A percentile compares a stretch with the other conserved stretches of the same genome.
phyloP scores from a whole-genome alignment of 192 early-diverging fungal genomes.

The Funneliformis mosseae region DNA sequence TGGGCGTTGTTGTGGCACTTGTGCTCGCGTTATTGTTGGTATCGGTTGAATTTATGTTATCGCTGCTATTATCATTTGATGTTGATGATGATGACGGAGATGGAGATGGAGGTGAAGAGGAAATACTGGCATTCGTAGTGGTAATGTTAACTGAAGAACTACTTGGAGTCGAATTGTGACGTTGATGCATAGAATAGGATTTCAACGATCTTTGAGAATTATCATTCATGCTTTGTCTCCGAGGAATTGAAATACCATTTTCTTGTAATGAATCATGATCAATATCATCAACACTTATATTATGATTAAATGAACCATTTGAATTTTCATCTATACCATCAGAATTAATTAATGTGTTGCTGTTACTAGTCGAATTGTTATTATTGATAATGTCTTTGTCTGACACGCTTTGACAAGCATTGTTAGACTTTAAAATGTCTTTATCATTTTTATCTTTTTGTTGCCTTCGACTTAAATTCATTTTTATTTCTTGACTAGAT shows the following conservation, averaged over 20 bases:
- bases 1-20: neutral
- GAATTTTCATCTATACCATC: neutral
- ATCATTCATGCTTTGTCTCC: constrained; percentile 7
- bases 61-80: neutral
- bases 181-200: neutral
- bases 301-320: neutral
- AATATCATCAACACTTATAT: neutral
- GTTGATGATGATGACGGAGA: neutral
- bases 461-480: neutral
- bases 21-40: neutral
- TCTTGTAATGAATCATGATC: neutral
- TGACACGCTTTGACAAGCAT: neutral
- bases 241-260: neutral
- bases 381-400: constrained; percentile 15
- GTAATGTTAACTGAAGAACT: constrained; percentile 7
- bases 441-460: constrained; percentile 21
- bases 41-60: neutral
- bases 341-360: neutral
- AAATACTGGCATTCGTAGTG: constrained; percentile 6
- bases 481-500: constrained; percentile 33
- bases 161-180: neutral
- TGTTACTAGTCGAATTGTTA: neutral
- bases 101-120: neutral
- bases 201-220: constrained; percentile 17
- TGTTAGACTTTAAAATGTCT: constrained; percentile 29